A percentile compares a stretch with the other conserved stretches of the same genome.
These are phyloP conservation scores for Trichoderma citrinoviride DNA, from an alignment of 2,329 filamentous ascomycete species.

Conservation along the genomic window DNA sequence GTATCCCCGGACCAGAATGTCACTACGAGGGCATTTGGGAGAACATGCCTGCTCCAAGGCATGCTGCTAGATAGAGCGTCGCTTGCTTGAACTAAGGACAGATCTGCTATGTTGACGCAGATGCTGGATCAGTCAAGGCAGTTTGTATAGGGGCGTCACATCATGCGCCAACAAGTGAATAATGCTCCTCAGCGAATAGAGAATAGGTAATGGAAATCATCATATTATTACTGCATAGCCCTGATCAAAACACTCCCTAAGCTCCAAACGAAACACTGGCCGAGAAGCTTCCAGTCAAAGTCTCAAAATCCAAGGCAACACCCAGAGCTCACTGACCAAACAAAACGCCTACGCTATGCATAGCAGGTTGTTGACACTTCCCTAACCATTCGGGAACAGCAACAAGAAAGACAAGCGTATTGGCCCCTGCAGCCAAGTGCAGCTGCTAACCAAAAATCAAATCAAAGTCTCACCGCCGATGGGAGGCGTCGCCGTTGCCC, in stretches of 20 bases:
- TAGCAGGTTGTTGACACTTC: neutral
- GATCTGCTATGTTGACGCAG: too few relatives aligned
- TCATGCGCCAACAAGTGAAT: too few relatives aligned
- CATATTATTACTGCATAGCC: neutral
- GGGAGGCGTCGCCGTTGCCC: conserved; percentile 3
- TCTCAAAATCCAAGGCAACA: neutral
- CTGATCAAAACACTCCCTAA: neutral
- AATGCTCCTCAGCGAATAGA: too few relatives aligned
- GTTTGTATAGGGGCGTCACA: too few relatives aligned
- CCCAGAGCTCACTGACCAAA: conserved; percentile 3
- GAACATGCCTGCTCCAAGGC: neutral
- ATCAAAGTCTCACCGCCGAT: neutral
- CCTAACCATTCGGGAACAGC: conserved; percentile 6
- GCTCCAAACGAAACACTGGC: neutral
- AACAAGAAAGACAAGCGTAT: neutral
- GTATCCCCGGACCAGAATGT: neutral
- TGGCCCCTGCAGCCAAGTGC: neutral
- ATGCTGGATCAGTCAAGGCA: too few relatives aligned
- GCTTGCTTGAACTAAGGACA: too few relatives aligned
- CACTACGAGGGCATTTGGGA: neutral
- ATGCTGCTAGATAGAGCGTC: too few relatives aligned
- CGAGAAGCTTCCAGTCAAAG: neutral
- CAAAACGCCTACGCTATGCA: conserved; percentile 31
- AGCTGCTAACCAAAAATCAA: neutral
- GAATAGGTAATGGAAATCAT: too few relatives aligned